Conservation (phyloP, 345 rosid species). For the Gossypium raimondii region DNA sequence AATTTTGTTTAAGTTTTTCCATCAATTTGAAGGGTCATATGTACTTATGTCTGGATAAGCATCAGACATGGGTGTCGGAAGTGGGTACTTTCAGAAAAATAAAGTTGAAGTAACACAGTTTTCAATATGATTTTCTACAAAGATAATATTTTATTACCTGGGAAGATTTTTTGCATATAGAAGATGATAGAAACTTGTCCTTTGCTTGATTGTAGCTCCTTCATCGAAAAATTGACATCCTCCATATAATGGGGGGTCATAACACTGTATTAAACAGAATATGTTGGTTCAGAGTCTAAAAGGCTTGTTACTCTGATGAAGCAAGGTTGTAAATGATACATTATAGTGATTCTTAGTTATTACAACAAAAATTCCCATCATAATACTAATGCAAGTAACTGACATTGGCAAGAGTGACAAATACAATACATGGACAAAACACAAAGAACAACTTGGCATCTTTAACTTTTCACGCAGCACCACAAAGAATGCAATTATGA, state of each 20-base stretch:
- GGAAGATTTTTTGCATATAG: constrained; percentile 84
- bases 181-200: constrained; percentile 74
- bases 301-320: background rate
- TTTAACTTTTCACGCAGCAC: background rate
- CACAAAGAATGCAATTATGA: background rate
- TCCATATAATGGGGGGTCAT: constrained; percentile 87
- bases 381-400: background rate
- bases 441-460: background rate
- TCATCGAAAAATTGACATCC: constrained; percentile 66
- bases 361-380: background rate
- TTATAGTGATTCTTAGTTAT: background rate
- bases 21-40: background rate
- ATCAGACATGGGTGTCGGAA: background rate
- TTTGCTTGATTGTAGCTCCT: constrained; percentile 66
- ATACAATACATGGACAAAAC: background rate
- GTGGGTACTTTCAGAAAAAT: background rate
- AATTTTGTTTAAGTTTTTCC: too few relatives aligned
- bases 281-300: constrained; percentile 14
- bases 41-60: background rate
- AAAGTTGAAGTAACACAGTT: background rate
- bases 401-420: background rate
- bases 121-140: background rate
- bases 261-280: constrained; percentile 51
- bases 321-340: background rate
- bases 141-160: constrained; percentile 41